Percentiles rank a stretch among this genome's conserved stretches.
Evolutionary conservation across 805 yeast genomes (phyloP).

Genomic region (Lachancea sp.): DNA sequence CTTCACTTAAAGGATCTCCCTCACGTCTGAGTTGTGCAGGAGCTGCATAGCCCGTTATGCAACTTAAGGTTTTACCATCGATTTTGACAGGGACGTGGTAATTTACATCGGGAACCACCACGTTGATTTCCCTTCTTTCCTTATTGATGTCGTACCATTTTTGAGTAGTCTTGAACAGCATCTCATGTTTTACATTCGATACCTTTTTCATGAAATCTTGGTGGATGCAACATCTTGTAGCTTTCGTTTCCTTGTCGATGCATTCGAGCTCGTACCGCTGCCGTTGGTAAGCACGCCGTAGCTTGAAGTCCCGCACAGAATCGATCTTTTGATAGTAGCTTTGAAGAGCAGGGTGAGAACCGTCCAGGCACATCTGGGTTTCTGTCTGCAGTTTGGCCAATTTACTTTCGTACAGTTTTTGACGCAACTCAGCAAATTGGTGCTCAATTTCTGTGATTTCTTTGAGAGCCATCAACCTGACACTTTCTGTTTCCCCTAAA

Average conservation of each 20-base stretch:
- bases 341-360: conserved; percentile 86
- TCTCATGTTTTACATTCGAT: conserved; percentile 57
- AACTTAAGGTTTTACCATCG: conserved; percentile 29
- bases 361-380: conserved; percentile 76
- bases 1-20: conserved; percentile 31
- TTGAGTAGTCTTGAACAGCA: conserved; percentile 69
- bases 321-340: conserved; percentile 65
- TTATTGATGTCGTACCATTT: conserved; percentile 89
- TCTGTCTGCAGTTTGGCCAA: conserved; percentile 72
- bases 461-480: conserved; percentile 36
- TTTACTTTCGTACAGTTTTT: conserved; percentile 78
- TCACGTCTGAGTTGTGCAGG: conserved; percentile 28
- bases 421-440: conserved; percentile 81
- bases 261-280: conserved; percentile 67
- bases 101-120: conserved; percentile 40
- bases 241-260: conserved; percentile 73
- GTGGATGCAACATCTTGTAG: conserved; percentile 72
- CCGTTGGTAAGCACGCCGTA: conserved; percentile 42
- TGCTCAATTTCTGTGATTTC: conserved; percentile 75
- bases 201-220: conserved; percentile 70
- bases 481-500: conserved; percentile 26
- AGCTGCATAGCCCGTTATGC: conserved; percentile 35
- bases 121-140: conserved; percentile 78
- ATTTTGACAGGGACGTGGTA: conserved; percentile 38
- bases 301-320: conserved; percentile 63